Evolutionary conservation across 177 flowering plant species (phyloP).

Genomic region (Vitis hybrid): DNA sequence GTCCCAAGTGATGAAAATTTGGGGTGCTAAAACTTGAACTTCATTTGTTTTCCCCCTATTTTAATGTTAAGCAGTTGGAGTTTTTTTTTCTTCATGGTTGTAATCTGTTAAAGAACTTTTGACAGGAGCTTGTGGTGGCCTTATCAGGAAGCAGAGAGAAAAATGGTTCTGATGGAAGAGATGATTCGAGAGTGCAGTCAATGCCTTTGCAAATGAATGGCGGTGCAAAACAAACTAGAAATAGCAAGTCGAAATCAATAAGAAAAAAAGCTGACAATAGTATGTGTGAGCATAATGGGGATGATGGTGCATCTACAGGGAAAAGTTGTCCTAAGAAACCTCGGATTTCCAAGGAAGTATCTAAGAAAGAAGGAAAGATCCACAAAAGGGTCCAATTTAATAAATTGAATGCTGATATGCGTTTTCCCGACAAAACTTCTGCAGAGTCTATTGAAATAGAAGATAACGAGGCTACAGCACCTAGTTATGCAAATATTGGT

Average conservation of each 20-base stretch:
- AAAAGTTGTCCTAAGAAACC: conserved; percentile 7
- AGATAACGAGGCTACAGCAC: background rate
- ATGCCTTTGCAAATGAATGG: conserved; percentile 3
- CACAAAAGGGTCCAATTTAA: too few species aligned
- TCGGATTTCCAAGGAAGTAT: background rate
- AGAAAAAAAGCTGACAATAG: conserved; percentile 10
- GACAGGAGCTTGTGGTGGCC: conserved; percentile 32
- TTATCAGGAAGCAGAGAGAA: conserved; percentile 45
- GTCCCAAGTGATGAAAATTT: background rate
- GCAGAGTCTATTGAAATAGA: background rate
- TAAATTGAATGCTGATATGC: background rate
- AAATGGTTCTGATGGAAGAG: conserved; percentile 38
- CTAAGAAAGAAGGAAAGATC: conserved; percentile 6
- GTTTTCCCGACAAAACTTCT: background rate
- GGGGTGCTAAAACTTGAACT: background rate
- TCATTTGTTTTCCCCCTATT: background rate
- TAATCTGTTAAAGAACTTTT: background rate
- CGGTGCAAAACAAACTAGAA: conserved; percentile 18
- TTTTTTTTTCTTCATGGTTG: background rate
- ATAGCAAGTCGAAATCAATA: conserved; percentile 19
- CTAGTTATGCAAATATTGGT: background rate
- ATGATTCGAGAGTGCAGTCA: conserved; percentile 18
- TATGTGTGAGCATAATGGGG: background rate
- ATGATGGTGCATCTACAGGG: conserved; percentile 1
- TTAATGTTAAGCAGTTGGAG: background rate